phyloP scores from a whole-genome alignment of 306 rosid genomes.

The Cicer bijugum region DNA sequence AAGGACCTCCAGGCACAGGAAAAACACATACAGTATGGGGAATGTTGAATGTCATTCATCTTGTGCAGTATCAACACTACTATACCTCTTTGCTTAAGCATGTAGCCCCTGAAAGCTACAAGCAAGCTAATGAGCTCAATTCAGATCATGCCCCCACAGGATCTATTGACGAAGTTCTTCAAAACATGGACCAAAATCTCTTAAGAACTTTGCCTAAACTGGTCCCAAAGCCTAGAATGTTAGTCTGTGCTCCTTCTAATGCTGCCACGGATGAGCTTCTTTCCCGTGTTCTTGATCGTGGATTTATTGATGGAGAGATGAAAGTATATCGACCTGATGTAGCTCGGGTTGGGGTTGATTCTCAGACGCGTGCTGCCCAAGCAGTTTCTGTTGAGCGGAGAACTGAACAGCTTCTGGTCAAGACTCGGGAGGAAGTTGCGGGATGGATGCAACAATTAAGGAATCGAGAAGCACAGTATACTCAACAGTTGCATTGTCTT shows the following conservation, averaged over 20 bases:
- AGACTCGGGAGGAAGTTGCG: slow-evolving; percentile 77
- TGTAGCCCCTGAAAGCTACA: slow-evolving; percentile 98
- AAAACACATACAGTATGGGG: slow-evolving; percentile 99
- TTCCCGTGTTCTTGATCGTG: slow-evolving; percentile 95
- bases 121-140: slow-evolving; percentile 81
- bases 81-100: slow-evolving; percentile 95
- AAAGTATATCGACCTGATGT: slow-evolving; percentile 98
- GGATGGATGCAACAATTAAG: slow-evolving; percentile 96
- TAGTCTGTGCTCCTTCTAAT: slow-evolving; percentile 98
- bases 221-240: slow-evolving; percentile 97
- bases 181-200: slow-evolving; percentile 96
- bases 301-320: slow-evolving; percentile 99
- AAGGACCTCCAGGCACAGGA: slow-evolving; percentile 99
- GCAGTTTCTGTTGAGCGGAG: slow-evolving; percentile 99
- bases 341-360: slow-evolving; percentile 97
- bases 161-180: slow-evolving; percentile 97
- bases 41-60: slow-evolving; percentile 97
- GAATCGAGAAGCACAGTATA: slow-evolving; percentile 75
- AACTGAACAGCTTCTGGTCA: slow-evolving; percentile 91
- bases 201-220: slow-evolving; percentile 89
- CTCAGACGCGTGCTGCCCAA: slow-evolving; percentile 99
- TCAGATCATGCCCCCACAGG: slow-evolving; percentile 70
- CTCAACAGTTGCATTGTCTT: slow-evolving; percentile 74
- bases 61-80: slow-evolving; percentile 98
- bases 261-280: slow-evolving; percentile 99